Evolutionary conservation across 139 green algal genomes (phyloP).

Genomic region (Chlorella ohadii): DNA sequence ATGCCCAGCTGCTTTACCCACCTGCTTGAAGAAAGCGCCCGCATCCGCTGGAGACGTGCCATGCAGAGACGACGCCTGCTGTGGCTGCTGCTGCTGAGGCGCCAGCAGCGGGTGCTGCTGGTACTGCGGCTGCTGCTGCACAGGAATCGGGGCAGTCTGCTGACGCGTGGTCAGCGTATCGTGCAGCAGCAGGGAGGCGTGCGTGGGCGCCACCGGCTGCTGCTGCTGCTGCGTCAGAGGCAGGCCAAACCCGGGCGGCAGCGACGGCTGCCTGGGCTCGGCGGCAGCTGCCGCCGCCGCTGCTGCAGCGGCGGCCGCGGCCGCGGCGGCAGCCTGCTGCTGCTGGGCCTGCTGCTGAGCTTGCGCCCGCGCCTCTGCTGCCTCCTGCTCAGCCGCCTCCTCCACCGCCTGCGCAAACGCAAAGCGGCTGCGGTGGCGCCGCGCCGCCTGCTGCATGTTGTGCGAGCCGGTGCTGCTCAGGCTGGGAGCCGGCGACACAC

Average conservation of each 20-base stretch:
- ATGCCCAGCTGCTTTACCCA: not conserved
- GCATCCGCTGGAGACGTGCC: conserved; percentile 3
- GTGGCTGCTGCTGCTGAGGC: not conserved
- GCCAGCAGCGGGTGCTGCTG: not conserved
- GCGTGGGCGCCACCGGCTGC: not conserved
- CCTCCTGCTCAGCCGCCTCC: conserved; percentile 11
- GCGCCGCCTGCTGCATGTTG: not conserved
- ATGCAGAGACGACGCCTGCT: not conserved
- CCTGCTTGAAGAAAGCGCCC: conserved; percentile 45
- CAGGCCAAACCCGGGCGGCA: conserved; percentile 2
- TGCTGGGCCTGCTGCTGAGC: not conserved
- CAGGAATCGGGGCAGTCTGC: not conserved
- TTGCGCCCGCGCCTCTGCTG: not conserved
- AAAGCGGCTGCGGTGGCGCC: conserved; percentile 49
- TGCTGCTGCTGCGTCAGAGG: not conserved
- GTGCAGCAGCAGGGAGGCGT: conserved; percentile 15
- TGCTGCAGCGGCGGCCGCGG: not conserved
- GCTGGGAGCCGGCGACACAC: conserved; percentile 6
- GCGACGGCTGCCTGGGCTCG: too few species aligned
- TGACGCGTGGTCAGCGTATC: not conserved
- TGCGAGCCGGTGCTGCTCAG: not conserved
- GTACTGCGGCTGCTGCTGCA: not conserved
- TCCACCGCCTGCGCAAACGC: conserved; percentile 51
- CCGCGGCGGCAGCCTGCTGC: not conserved
- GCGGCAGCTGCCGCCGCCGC: not conserved